phyloP scores from a whole-genome alignment of 169 alveolate species.

The Pseudocohnilembus persalinus region DNA sequence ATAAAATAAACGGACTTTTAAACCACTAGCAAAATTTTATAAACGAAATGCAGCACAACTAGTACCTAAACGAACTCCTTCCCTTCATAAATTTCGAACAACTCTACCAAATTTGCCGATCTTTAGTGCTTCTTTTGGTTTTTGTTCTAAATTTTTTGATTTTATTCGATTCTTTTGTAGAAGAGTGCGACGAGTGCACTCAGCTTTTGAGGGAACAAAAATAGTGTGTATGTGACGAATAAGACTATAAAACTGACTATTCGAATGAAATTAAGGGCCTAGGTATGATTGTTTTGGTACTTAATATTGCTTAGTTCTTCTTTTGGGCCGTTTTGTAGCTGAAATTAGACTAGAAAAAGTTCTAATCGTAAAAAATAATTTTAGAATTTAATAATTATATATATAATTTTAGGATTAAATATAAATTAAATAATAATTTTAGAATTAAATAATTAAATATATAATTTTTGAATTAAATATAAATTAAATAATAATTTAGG shows the following conservation, averaged over 20 bases:
- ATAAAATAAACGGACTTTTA: conserved; percentile 34
- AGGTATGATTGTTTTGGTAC: neutral
- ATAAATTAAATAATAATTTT: no score
- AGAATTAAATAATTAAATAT: no score
- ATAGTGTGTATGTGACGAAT: neutral
- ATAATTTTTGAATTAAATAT: no score
- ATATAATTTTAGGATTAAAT: neutral
- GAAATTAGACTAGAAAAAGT: conserved; percentile 35
- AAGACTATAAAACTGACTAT: neutral
- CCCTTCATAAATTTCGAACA: neutral
- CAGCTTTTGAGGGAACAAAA: neutral
- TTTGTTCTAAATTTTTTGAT: neutral
- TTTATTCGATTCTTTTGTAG: neutral
- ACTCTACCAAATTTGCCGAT: neutral
- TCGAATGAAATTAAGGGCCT: no score
- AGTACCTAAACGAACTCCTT: neutral
- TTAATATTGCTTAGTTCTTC: neutral
- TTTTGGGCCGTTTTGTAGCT: conserved; percentile 20
- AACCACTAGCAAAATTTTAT: conserved; percentile 23
- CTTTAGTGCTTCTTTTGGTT: neutral
- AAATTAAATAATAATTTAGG: no score
- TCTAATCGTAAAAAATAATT: conserved; percentile 25
- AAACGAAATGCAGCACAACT: conserved; percentile 43
- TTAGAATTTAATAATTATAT: neutral
- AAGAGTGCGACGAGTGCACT: neutral